Base-by-base conservation (phyloP, 352 stramenopile genomes). In the Phytophthora pluvialis region DNA sequence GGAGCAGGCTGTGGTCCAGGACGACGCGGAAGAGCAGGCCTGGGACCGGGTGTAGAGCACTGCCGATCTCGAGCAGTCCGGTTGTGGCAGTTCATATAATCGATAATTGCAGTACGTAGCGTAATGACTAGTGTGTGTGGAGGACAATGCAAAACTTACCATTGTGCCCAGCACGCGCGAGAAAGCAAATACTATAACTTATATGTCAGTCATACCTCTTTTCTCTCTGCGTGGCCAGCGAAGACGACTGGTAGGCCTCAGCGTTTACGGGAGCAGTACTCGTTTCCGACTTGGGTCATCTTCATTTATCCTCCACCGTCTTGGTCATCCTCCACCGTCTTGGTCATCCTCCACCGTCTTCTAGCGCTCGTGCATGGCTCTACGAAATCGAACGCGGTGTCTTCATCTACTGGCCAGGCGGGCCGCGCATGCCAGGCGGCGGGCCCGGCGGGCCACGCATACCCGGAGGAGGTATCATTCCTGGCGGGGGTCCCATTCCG, bases 391-490 rank as follows among this genome's bases (percentile, higher is more conserved):
- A 44, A 53, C 21, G 29, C 43, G 50, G 29, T 43, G 35, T 15
- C 53, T 72, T 39, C 33, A 60, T 43, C 75, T 93, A 94, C 73
- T 94, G 86, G 25, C 86, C 86, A 26, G 86, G 86, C 26, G 83
- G 83, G 16, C 70, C 70, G 48, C 83, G 83, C 81, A 90, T 92
- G 48, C 86, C 85, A 47, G 81, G 80, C 2, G 78, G 81, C 10
- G 78, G 78, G 5, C 73, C 73, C 32, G 83, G 82, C 0, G 80
- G 75, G 6, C 78, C 81, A 70, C 81, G 75, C 80, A 91, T 90
- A 8, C 86, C 84, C 32, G 82, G 82, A 3, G 83, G 83, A 39
- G 80, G 87, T 75, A 91, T 85, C 81, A 93, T 91, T 33, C 83
- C 83, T 31, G 86, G 86, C 7, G 84, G 82, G 29, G 79, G 80